Evolutionary conservation across 306 rosid species (phyloP).

Genomic region (Castanea crenata): DNA sequence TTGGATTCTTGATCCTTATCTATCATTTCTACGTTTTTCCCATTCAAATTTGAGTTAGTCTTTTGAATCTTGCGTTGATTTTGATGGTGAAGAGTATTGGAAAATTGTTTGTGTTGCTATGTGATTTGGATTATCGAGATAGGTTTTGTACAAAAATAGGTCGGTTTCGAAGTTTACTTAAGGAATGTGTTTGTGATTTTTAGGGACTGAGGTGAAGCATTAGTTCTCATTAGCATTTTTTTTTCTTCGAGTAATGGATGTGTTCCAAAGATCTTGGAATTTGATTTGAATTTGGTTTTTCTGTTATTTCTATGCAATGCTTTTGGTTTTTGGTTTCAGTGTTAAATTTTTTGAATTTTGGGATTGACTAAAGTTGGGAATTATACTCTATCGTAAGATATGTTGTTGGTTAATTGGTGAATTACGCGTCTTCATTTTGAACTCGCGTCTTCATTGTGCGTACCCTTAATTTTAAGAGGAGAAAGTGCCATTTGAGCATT

Average conservation of each 20-base stretch:
- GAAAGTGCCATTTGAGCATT: too few species aligned
- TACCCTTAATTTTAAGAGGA: too few species aligned
- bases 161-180: background rate
- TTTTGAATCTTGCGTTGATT: background rate
- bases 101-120: background rate
- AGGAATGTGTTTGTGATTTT: constrained; percentile 24
- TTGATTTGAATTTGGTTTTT: constrained; percentile 27
- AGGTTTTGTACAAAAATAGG: background rate
- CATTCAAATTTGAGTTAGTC: background rate
- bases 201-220: constrained; percentile 24
- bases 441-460: too few species aligned
- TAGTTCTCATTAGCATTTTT: background rate
- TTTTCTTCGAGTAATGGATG: background rate
- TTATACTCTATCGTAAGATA: background rate
- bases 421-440: too few species aligned
- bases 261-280: constrained; percentile 8
- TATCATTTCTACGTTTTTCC: background rate
- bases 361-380: constrained; percentile 9
- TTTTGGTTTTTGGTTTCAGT: background rate
- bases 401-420: background rate
- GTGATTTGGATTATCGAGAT: background rate
- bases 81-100: background rate
- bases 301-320: background rate
- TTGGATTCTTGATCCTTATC: constrained; percentile 1
- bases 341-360: constrained; percentile 2